A percentile compares a stretch with the other conserved stretches of the same genome.
Conservation (phyloP, 192 early-diverging fungal genomes). For the Pilobolus umbonatus region DNA sequence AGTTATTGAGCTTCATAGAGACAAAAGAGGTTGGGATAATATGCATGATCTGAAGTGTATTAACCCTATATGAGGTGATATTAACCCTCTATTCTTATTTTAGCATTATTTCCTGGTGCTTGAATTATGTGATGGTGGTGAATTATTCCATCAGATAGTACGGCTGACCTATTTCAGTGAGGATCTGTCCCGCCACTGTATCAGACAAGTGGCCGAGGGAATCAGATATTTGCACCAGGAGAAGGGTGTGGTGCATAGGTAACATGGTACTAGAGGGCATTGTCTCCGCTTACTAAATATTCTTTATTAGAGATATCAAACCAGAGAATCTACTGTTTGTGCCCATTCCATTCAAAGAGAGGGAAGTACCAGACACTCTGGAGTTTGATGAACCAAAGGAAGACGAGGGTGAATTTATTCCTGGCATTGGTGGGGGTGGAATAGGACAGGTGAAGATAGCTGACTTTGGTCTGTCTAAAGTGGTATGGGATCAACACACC, state of each 20-base stretch:
- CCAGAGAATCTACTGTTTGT: slow-evolving; percentile 85
- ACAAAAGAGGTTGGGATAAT: slow-evolving; percentile 54
- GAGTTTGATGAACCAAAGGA: slow-evolving; percentile 63
- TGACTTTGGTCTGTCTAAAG: slow-evolving; percentile 88
- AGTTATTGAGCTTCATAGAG: slow-evolving; percentile 70
- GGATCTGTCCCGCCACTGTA: slow-evolving; percentile 70
- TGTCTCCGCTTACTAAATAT: not conserved
- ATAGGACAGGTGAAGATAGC: slow-evolving; percentile 84
- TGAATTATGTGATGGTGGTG: slow-evolving; percentile 84
- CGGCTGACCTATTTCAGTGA: slow-evolving; percentile 80
- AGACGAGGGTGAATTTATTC: slow-evolving; percentile 70
- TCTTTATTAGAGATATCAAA: slow-evolving; percentile 77
- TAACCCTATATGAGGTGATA: not conserved
- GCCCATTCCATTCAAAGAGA: slow-evolving; percentile 56
- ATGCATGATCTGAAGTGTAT: too few relatives aligned
- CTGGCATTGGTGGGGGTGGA: slow-evolving; percentile 73
- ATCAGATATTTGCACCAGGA: slow-evolving; percentile 83
- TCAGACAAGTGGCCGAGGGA: slow-evolving; percentile 83
- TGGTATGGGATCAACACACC: slow-evolving; percentile 78
- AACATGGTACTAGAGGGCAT: not conserved
- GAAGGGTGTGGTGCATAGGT: slow-evolving; percentile 67
- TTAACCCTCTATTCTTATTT: not conserved
- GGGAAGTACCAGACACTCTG: not conserved
- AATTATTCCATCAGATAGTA: slow-evolving; percentile 85
- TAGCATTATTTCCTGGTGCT: slow-evolving; percentile 71